Percentiles rank a stretch among this genome's conserved stretches.
These are phyloP conservation scores for Senna tora DNA, from an alignment of 306 rosid genomes.

Conservation along the genomic window DNA sequence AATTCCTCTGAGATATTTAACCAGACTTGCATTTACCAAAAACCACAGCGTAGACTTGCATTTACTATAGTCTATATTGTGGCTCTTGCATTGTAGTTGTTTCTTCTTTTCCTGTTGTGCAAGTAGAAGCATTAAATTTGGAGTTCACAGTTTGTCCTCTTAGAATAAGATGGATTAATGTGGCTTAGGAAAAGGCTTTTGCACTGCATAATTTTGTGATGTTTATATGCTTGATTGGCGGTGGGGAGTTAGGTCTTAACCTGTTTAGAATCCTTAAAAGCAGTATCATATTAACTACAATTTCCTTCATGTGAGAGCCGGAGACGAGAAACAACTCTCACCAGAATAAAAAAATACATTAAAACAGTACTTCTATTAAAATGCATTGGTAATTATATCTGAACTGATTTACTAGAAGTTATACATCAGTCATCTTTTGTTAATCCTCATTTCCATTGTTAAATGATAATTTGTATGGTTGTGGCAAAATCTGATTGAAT, in stretches of 20 bases:
- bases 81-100: not conserved
- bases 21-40: slow-evolving; percentile 25
- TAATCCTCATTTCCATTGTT: not conserved
- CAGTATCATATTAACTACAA: not conserved
- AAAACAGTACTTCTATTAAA: slow-evolving; percentile 1
- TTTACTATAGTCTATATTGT: slow-evolving; percentile 3
- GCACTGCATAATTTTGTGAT: not conserved
- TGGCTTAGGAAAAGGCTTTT: slow-evolving; percentile 32
- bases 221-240: not conserved
- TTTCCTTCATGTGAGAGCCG: slow-evolving; percentile 15
- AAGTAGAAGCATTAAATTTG: slow-evolving; percentile 21
- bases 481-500: slow-evolving; percentile 21
- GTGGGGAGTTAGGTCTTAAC: not conserved
- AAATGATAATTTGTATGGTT: slow-evolving; percentile 15
- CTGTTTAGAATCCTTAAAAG: not conserved
- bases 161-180: slow-evolving; percentile 16
- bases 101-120: slow-evolving; percentile 8
- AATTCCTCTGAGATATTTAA: too few species aligned
- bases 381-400: slow-evolving; percentile 20
- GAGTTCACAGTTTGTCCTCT: slow-evolving; percentile 17
- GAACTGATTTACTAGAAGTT: slow-evolving; percentile 6
- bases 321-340: not conserved
- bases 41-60: not conserved
- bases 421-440: not conserved
- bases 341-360: slow-evolving; percentile 9